Evolutionary conservation across 352 stramenopile genomes (phyloP), one percentile per base, ranked within the genome.

Genomic region (Globisporangium radiosum): DNA sequence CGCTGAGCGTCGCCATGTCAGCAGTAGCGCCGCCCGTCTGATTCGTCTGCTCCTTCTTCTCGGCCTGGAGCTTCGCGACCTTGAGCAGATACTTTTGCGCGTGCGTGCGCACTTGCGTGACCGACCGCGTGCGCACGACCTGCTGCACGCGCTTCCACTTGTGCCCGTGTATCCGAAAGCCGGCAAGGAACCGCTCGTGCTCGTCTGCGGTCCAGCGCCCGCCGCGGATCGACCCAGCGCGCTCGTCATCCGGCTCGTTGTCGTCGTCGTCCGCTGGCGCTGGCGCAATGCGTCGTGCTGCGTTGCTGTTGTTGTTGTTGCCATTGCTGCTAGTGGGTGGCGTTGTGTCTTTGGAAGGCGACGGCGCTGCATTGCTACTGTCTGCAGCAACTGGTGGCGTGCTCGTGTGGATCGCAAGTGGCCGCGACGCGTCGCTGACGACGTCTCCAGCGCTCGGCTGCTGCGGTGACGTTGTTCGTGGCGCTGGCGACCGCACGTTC

Each of bases 121-220:
- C 86, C 0, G 86, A 94, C n/a, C 86, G 75, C 39, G 83, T 92
- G 63, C 84, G 82, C 4, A 95, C 86, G 10, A 95, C 84, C 57
- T 94, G 85, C 60, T 95, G 86, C 52, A 95, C 86, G 42, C 86
- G 84, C 68, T 95, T 95, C 86, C 86, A 95, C 71, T 95, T 94
- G 75, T 95, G 84, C 19, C 86, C 86, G 51, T 94, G 83, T 62
- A 92, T 84, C 57, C 79, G 80, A 63, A 95, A 95, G 39, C 86
- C 86, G 25, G 85, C 76, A 8, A 95, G 63, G 59, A 95, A 95
- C 4, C 86, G 84, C 47, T 95, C 84, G 60, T 95, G 84, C 60
- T 95, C 86, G 39, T 95, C 85, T 0, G 80, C 80, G 1, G 81
- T 92, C 86, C 86, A 95, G 25, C 86, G 81, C 0, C 86, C 86